Base-by-base conservation (phyloP, 2,329 filamentous ascomycete species). In the Boeremia lycopersici region DNA sequence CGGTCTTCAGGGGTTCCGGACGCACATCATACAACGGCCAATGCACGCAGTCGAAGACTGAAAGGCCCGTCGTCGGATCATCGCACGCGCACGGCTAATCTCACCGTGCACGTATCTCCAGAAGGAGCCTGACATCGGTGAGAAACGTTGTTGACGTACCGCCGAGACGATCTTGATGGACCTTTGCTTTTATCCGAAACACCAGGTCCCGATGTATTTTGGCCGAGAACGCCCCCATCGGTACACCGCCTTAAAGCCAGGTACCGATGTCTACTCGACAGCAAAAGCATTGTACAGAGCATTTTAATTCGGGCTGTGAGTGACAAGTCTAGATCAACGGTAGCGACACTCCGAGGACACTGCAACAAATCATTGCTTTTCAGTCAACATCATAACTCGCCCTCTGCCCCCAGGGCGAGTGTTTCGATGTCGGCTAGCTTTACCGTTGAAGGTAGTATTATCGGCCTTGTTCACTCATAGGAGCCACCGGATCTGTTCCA, bases 141-240 rank as follows among this genome's bases (percentile, higher is more conserved):
- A 34, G 48, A 12, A 33, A 35, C 34, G 34, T 35, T 6, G 40
- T 44, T 41, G n/a, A 10, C 10, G 15, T 19, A 36, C 17, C 12
- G 40, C 29, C 26, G 34, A 9, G n/a, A 12, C 12, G n/a, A 8
- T 33, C 29, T 12, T 13, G 3, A 44, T 38, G 38, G 44, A 44
- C 44, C 51, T 9, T 48, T 43, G 3, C 39, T 11, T 53, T 23
- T 48, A 53, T 48, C 35, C 40, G 51, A 54, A 54, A 54, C 51
- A 31, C 28, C 28, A 44, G 34, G 19, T 23, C 30, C 34, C 25
- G 15, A 40, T 15, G 19, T 45, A 41, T 13, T 19, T 30, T 30
- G 40, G 51, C 34, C 45, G 45, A 54, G 45, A 48, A n/a, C 40
- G 33, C 34, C 28, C 29, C 40, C 19, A 6, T 40, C 6, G 45